A percentile compares a stretch with the other conserved stretches of the same genome.
phyloP scores from a whole-genome alignment of 2,329 filamentous ascomycete species.

The Allantophomopsis lycopodina region DNA sequence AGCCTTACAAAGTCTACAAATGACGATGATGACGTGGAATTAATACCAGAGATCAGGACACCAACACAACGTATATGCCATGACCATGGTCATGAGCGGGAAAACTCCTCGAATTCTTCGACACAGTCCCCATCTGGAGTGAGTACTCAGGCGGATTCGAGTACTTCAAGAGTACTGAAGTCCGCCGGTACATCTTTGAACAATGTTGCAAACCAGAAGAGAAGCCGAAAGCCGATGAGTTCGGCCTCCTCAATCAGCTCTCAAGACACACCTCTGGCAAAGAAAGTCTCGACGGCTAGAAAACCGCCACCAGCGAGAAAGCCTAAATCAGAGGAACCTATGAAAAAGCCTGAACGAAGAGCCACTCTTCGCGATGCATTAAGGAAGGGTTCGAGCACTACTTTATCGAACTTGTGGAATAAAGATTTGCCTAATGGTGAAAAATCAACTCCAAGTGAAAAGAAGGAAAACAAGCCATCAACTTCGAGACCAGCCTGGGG shows the following conservation, averaged over 20 bases:
- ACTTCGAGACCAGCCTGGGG: slow-evolving; percentile 10
- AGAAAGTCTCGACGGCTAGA: slow-evolving; percentile 11
- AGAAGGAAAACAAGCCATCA: slow-evolving; percentile 11
- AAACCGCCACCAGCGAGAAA: slow-evolving; percentile 18
- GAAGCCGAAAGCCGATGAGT: slow-evolving; percentile 14
- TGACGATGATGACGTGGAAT: no score
- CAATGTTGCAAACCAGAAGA: slow-evolving; percentile 15
- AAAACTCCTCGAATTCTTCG: background rate
- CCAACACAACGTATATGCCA: no score
- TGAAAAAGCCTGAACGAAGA: slow-evolving; percentile 27
- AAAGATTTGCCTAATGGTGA: slow-evolving; percentile 25
- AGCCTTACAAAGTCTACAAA: no score
- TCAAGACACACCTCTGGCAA: slow-evolving; percentile 7
- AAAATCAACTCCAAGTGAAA: slow-evolving; percentile 4
- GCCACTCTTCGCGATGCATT: slow-evolving; percentile 32
- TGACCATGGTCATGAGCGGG: background rate
- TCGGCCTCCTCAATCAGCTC: slow-evolving; percentile 12
- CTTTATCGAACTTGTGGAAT: slow-evolving; percentile 32
- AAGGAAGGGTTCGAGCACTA: slow-evolving; percentile 32
- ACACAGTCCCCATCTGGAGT: background rate
- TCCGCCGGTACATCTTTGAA: no score
- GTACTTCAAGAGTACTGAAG: no score
- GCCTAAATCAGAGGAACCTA: slow-evolving; percentile 13
- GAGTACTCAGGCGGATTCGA: background rate
- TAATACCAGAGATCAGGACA: no score